Base-by-base conservation (phyloP, 345 rosid species). In the Salix koriyanagi region DNA sequence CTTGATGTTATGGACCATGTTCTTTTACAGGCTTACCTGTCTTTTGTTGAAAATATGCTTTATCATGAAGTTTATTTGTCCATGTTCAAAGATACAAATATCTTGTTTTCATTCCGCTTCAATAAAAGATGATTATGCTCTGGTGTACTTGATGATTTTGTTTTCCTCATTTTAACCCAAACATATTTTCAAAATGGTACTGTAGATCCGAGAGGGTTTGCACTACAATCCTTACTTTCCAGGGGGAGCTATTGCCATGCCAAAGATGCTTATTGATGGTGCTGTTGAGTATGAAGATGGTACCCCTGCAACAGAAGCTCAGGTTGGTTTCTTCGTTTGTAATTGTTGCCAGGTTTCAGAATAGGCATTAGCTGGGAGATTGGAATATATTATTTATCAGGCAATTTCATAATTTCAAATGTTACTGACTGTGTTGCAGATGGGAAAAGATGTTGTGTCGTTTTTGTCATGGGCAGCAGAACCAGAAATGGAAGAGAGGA, bases 231-330 rank as follows among this genome's bases (percentile, higher is more conserved):
- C 98, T 72, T 96, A 96, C 85, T 96, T 96, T 75, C 99, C 98
- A 26, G 99, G 98, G 28, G 99, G 98, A 82, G 99, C 98, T 48
- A 96, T 96, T 82, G 99, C 99, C 65, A 96, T 96, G 99, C 99
- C 99, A 21, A 87, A 96, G 78, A 94, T 96, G 99, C 94, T 96
- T 68, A 91, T 69, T 68, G 99, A 96, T 86, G 99, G 92, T 78
- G 99, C 99, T 72, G 77, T 96, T 32, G 99, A 96, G 91, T 96
- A 94, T 58, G 99, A 94, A 86, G 99, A 96, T 88, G 97, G 97
- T 72, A 89, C 86, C 79, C 92, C 99, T 19, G 98, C 99, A 77
- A 91, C 99, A 21, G 99, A 96, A 89, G 91, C 98, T 62, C 98
- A 96, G 96, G 99, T 94, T 72, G 32, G 81, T 58, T 58, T 58